Evolutionary conservation across 202 grass and related monocot species (phyloP).

Genomic region (Zoysia matrella): DNA sequence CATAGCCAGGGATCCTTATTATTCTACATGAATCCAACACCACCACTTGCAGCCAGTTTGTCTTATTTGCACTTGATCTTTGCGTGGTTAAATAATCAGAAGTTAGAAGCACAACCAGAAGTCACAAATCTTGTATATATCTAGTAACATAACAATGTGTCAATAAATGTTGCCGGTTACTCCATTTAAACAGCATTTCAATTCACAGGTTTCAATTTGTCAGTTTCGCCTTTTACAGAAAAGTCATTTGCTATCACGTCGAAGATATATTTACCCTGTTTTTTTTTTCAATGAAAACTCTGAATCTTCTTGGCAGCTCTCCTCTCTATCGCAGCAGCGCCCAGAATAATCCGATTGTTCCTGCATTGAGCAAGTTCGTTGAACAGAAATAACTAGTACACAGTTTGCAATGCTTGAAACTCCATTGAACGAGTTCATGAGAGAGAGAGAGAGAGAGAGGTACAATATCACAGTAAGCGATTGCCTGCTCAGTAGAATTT

Average conservation of each 20-base stretch:
- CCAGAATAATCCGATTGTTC: slow-evolving; percentile 84
- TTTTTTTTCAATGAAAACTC: slow-evolving; percentile 83
- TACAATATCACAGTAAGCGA: too few relatives aligned
- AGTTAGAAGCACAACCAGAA: too few relatives aligned
- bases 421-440: too few relatives aligned
- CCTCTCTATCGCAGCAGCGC: slow-evolving; percentile 88
- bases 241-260: neutral
- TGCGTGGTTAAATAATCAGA: too few relatives aligned
- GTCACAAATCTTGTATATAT: too few relatives aligned
- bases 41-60: neutral
- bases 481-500: too few relatives aligned
- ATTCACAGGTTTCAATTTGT: neutral
- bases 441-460: too few relatives aligned
- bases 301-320: slow-evolving; percentile 81
- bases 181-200: neutral
- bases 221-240: neutral
- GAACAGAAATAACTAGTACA: too few relatives aligned
- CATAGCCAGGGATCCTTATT: neutral
- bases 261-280: slow-evolving; percentile 68
- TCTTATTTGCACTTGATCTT: too few relatives aligned
- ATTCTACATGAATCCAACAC: neutral
- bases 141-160: neutral
- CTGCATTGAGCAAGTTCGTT: slow-evolving; percentile 42
- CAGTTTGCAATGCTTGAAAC: neutral
- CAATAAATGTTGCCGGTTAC: too few relatives aligned